Percentiles rank a stretch among this genome's conserved stretches.
Conservation (phyloP, 441 rosid genomes). For the Mallotus japonicus region DNA sequence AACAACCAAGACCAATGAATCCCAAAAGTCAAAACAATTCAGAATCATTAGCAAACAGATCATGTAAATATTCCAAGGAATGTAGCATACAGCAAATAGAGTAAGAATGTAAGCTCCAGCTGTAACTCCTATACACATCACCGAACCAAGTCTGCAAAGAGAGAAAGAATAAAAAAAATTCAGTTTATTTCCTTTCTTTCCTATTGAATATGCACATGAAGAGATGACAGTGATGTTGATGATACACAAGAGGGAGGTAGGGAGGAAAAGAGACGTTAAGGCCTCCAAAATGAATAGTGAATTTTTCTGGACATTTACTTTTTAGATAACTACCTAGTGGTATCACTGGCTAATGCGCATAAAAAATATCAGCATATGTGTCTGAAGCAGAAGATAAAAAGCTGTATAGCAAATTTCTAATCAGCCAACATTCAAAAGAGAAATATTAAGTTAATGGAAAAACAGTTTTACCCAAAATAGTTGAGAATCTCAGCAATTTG, state of each 20-base stretch:
- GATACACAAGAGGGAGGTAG: background rate
- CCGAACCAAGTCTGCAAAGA: conserved; percentile 72
- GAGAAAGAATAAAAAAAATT: conserved; percentile 10
- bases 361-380: background rate
- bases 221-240: background rate
- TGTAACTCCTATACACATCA: conserved; percentile 96
- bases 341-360: conserved; percentile 12
- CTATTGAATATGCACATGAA: background rate
- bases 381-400: conserved; percentile 15
- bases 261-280: conserved; percentile 5
- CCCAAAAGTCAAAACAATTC: background rate
- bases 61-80: background rate
- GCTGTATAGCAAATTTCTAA: conserved; percentile 4
- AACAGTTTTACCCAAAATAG: conserved; percentile 66
- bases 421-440: conserved; percentile 5
- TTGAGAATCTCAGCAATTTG: conserved; percentile 86
- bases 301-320: background rate
- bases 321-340: background rate
- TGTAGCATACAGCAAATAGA: conserved; percentile 72
- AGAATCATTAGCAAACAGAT: conserved; percentile 6
- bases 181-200: conserved; percentile 1
- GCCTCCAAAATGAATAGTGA: background rate
- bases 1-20: conserved; percentile 16
- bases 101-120: conserved; percentile 97
- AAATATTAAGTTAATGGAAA: conserved; percentile 9